Base-by-base conservation (phyloP, 2,329 filamentous ascomycete species). In the Colletotrichum zoysiae region DNA sequence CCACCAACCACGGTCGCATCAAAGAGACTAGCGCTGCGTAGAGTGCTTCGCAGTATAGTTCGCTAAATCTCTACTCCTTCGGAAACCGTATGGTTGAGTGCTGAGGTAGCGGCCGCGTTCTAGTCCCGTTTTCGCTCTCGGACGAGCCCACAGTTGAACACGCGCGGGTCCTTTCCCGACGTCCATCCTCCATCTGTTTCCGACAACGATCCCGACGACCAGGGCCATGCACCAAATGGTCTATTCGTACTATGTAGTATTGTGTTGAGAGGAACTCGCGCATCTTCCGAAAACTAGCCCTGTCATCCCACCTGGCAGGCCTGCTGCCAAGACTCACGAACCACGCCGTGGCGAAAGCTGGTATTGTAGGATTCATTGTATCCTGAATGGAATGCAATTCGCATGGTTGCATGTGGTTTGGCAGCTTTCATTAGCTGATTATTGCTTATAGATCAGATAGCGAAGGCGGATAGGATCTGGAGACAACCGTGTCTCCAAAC, bases 141-240 rank as follows among this genome's bases (percentile, higher is more conserved):
- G 30, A 30, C 30, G 30, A 30, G 30, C 30, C 30, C 30, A 30
- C 67, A 59, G 60, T 66, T 33, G 53, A 59, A 30, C 42, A 11
- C 58, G 18, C 23, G 30, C 51, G 23, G 9, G 33, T 20, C 23
- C n/a, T 42, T 1, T n/a, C 16, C 42, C 65, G 51, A 23, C 20
- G 7, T 12, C 11, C 18, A 12, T 26, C 16, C 57, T 35, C 18
- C 5, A 26, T 12, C 26, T 18, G 30, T 48, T 50, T 46, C 26
- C 20, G 16, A 38, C 20, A 7, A 12, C 5, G 23, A 7, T 61
- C 20, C 57, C 65, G 26, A 30, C 8, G 48, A 38, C 33, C 26
- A n/a, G 65, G 57, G 20, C 35, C 46, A 20, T 53, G 12, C 18
- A 56, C 18, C 40, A 26, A 46, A 42, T 53, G 30, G 26, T 38